These are phyloP conservation scores for Aspergillus saccharolyticus DNA, from an alignment of 495 filamentous ascomycete genomes.

Conservation along the genomic window DNA sequence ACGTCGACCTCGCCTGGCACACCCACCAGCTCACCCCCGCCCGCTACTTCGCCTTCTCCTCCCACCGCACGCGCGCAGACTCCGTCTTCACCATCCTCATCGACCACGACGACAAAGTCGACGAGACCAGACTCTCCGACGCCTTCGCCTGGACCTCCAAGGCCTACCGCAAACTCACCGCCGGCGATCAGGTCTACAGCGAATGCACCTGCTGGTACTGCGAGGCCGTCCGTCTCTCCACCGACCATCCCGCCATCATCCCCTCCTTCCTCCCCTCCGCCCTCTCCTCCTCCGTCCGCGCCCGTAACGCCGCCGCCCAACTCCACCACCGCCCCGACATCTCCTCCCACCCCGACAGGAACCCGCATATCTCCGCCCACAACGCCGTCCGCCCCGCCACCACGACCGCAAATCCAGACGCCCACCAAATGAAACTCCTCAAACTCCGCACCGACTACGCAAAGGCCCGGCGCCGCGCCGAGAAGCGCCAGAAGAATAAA, in stretches of 20 bases:
- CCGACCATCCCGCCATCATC: conserved; percentile 43
- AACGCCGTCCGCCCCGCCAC: conserved; percentile 42
- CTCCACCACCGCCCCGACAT: conserved; percentile 51
- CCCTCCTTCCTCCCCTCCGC: conserved; percentile 40
- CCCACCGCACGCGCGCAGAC: conserved; percentile 7
- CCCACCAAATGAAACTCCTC: conserved; percentile 21
- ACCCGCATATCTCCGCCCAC: conserved; percentile 71
- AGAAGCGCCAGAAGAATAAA: conserved; percentile 52
- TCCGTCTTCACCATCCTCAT: conserved; percentile 44
- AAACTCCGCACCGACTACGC: conserved; percentile 58
- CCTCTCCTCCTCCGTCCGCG: conserved; percentile 25
- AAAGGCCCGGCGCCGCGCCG: conserved; percentile 55
- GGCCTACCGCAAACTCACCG: conserved; percentile 55
- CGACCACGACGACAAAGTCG: conserved; percentile 85
- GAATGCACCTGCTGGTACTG: conserved; percentile 93
- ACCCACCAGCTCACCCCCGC: conserved; percentile 59
- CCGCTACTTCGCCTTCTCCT: conserved; percentile 57
- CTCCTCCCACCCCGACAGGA: conserved; percentile 51
- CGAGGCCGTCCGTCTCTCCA: conserved; percentile 63
- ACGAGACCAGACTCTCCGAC: conserved; percentile 53
- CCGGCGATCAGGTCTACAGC: conserved; percentile 63
- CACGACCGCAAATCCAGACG: background rate
- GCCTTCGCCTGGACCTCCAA: conserved; percentile 73
- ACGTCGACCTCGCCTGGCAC: conserved; percentile 83
- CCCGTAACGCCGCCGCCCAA: conserved; percentile 40